Percentiles rank a stretch among this genome's conserved stretches.
phyloP scores from a whole-genome alignment of 331 rosid genomes.

The Acacia pycnantha region DNA sequence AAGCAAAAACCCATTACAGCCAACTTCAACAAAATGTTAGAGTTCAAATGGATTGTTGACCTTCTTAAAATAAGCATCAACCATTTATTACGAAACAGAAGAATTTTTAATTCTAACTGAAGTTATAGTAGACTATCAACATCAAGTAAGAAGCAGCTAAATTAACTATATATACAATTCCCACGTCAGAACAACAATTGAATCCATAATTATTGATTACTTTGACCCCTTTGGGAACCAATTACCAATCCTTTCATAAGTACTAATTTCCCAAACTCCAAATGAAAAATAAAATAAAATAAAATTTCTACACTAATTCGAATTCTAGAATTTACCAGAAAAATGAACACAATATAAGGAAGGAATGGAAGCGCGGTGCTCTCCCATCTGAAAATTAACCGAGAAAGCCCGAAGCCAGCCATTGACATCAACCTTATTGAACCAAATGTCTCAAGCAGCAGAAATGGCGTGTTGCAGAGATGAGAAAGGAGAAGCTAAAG shows the following conservation, averaged over 20 bases:
- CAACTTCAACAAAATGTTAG: neutral
- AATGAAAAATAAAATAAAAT: neutral
- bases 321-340: neutral
- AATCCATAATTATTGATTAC: neutral
- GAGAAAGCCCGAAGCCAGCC: constrained; percentile 88
- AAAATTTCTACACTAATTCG: neutral
- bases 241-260: too few species aligned
- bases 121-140: neutral
- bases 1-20: neutral
- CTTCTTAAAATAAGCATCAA: too few species aligned
- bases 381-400: constrained; percentile 83
- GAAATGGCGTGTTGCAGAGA: constrained; percentile 53
- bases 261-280: neutral
- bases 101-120: too few species aligned
- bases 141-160: neutral
- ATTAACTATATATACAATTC: neutral
- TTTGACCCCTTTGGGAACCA: neutral
- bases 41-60: neutral
- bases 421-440: constrained; percentile 65
- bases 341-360: neutral
- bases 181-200: neutral
- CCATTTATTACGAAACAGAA: too few species aligned
- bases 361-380: constrained; percentile 44
- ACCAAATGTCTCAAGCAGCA: constrained; percentile 68
- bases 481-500: constrained; percentile 50